Conservation (phyloP, 768 basidiomycete genomes). For the Agrocybe pediades region DNA sequence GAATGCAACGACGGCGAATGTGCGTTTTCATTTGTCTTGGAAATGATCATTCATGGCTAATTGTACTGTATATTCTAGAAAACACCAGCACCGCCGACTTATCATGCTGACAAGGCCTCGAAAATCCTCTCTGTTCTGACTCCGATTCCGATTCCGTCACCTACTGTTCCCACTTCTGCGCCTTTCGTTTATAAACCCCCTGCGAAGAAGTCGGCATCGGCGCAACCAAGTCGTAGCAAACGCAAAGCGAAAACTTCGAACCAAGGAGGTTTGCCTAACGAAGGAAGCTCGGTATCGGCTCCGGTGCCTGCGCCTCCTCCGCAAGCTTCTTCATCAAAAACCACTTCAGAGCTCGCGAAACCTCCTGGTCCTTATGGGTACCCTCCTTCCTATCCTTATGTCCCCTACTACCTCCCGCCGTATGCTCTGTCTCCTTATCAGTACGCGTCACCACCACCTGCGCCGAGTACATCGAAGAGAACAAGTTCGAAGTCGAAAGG, state of each 20-base stretch:
- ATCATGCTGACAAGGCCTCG: background rate
- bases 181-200: constrained; percentile 21
- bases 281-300: background rate
- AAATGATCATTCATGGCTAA: background rate
- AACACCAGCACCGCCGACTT: constrained; percentile 5
- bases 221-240: constrained; percentile 10
- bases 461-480: background rate
- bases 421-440: constrained; percentile 27
- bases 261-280: background rate
- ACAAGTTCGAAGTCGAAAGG: background rate
- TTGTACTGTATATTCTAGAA: background rate
- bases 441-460: constrained; percentile 15
- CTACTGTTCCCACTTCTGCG: constrained; percentile 14
- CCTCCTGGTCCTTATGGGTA: constrained; percentile 11
- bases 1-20: no score
- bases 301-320: background rate
- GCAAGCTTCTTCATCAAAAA: background rate
- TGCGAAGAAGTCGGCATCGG: constrained; percentile 1
- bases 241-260: background rate
- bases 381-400: constrained; percentile 22
- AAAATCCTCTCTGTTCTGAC: background rate
- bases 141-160: background rate
- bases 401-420: constrained; percentile 41
- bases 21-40: background rate
- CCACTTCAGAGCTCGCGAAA: background rate